Percentiles rank a stretch among this genome's conserved stretches.
phyloP scores from a whole-genome alignment of 2,329 filamentous ascomycete species.

The Diaporthe ilicicola region DNA sequence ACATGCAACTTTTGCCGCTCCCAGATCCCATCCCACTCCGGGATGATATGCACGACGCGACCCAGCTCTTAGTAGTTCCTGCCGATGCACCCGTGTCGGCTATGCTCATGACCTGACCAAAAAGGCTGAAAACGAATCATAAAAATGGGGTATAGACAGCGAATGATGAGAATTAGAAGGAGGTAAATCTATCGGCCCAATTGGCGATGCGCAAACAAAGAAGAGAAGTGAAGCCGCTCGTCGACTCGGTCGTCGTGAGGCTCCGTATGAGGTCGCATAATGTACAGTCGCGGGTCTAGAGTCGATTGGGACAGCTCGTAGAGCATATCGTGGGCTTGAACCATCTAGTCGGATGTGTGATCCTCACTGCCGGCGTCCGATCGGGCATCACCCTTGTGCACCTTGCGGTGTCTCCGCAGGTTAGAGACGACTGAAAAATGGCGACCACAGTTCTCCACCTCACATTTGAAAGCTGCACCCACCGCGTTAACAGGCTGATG shows the following conservation, averaged over 20 bases:
- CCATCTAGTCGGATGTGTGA: conserved; percentile 64
- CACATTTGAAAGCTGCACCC: conserved; percentile 83
- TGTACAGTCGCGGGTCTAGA: conserved; percentile 20
- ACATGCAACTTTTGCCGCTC: conserved; percentile 29
- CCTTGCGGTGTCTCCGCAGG: conserved; percentile 91
- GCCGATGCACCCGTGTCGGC: conserved; percentile 28
- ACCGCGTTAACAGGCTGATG: conserved; percentile 28
- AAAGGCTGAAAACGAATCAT: background rate
- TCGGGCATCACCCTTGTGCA: conserved; percentile 81
- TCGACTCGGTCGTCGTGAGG: conserved; percentile 16
- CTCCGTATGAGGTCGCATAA: conserved; percentile 8
- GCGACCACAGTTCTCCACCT: conserved; percentile 92
- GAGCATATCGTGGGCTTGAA: background rate
- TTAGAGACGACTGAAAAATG: conserved; percentile 99
- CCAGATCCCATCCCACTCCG: conserved; percentile 25
- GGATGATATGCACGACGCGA: conserved; percentile 31
- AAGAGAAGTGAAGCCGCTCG: conserved; percentile 7
- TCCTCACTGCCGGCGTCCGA: conserved; percentile 72
- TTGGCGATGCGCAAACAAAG: conserved; percentile 18
- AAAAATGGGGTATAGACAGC: conserved; percentile 32
- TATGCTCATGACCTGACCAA: conserved; percentile 23
- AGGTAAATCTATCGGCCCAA: conserved; percentile 37
- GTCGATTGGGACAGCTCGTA: conserved; percentile 13
- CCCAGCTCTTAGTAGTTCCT: background rate
- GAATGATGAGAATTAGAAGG: conserved; percentile 39